Percentiles rank a stretch among this genome's conserved stretches.
These are phyloP conservation scores for Metschnikowia proteae DNA, from an alignment of 805 yeast species.

Conservation along the genomic window DNA sequence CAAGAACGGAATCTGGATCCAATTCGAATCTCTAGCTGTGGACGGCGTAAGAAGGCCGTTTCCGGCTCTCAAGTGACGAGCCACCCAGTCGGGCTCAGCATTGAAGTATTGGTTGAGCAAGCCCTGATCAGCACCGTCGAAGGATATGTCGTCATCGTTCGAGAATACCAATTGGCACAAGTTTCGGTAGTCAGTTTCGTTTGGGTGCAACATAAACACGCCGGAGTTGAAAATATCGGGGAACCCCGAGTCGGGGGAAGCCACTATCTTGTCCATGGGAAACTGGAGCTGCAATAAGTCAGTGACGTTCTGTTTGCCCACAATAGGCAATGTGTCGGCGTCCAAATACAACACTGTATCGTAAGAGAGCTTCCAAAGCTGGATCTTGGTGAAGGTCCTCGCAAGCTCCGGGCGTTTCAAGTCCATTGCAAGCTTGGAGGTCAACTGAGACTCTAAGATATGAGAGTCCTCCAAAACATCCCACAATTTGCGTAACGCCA, in stretches of 20 bases:
- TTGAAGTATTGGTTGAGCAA: constrained; percentile 72
- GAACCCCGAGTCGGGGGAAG: constrained; percentile 21
- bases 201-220: constrained; percentile 17
- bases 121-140: constrained; percentile 95
- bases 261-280: constrained; percentile 15
- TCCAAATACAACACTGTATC: constrained; percentile 20
- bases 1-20: constrained; percentile 74
- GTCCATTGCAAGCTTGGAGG: constrained; percentile 25
- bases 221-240: constrained; percentile 22
- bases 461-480: constrained; percentile 29
- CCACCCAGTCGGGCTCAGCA: constrained; percentile 39
- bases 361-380: constrained; percentile 18
- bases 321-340: constrained; percentile 18
- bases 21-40: constrained; percentile 27
- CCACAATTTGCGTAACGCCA: constrained; percentile 25
- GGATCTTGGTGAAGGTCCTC: constrained; percentile 18
- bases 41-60: neutral
- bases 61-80: constrained; percentile 10
- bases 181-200: constrained; percentile 11
- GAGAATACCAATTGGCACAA: constrained; percentile 31
- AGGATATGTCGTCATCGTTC: constrained; percentile 28
- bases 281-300: constrained; percentile 23
- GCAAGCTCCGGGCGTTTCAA: constrained; percentile 27
- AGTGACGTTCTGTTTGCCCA: constrained; percentile 21
- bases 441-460: constrained; percentile 24